Evolutionary conservation across 148 eudicot genomes (phyloP), one percentile per base, ranked within the genome.

Genomic region (Arbutus unedo): DNA sequence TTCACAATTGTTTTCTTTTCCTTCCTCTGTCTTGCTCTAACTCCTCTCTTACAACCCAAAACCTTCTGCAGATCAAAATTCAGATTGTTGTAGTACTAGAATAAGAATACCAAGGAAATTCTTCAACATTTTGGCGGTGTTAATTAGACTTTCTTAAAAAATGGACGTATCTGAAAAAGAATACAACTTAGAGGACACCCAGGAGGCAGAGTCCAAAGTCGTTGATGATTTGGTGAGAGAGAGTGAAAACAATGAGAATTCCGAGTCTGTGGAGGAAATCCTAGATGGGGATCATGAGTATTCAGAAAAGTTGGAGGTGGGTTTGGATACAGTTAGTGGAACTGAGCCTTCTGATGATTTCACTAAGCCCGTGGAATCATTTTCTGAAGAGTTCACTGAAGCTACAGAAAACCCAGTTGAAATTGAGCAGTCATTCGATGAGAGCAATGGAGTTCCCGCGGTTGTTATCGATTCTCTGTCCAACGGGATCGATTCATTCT

Each of bases 291-390:
- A 43, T 41, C 5, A 18, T 2, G 48, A 41, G 49, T 16, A 41
- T 43, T 71, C 75, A 44, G 50, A 71, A 71, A 44, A 71, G 11
- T 16, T 71, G 75, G 74, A 70, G 14, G 49, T 43, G 70, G 70
- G 15, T 70, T 70, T 41, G 74, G 75, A 70, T 70, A 3, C 48
- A 43, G 74, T 70, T 43, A 19, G 44, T 43, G 74, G 38, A 70
- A 70, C 74, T 68, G 48, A 14, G 74, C 74, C 47, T 71, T 43
- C 74, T 43, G n/a, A 15, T 16, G 75, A 71, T 21, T 71, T 15
- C 1, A 43, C 75, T 18, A 71, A 71, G 75, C 50, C 75, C 6
- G 75, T 71, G 48, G 21, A 71, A 41, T 41, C 48, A 44, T 21
- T 71, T 18, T 15, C 21, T 43, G 75, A 71, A 43, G 75, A 71